Conservation (phyloP, 1,139 yeast species). For the Geotrichum siamense region DNA sequence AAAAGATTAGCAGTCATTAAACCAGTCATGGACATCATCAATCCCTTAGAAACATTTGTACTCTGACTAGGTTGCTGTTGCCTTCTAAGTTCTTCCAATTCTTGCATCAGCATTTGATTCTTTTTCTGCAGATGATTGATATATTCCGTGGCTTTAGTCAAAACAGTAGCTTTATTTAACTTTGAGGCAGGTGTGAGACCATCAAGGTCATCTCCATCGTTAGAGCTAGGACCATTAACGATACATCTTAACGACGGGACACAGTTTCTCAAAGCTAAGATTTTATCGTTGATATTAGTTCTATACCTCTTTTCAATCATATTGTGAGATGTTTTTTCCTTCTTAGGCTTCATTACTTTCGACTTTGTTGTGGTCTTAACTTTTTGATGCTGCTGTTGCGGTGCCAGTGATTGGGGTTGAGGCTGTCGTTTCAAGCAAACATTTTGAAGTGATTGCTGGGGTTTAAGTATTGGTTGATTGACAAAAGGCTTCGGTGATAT, state of each 20-base stretch:
- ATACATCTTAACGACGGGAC: constrained; percentile 52
- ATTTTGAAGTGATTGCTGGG: background rate
- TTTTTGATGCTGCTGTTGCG: background rate
- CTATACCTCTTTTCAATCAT: constrained; percentile 75
- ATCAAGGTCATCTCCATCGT: constrained; percentile 46
- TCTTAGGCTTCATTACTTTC: constrained; percentile 33
- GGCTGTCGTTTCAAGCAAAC: background rate
- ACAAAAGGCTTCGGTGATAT: background rate
- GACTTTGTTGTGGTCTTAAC: constrained; percentile 19
- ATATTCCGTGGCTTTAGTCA: constrained; percentile 85
- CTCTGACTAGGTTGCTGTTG: constrained; percentile 1
- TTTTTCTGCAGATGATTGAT: constrained; percentile 73
- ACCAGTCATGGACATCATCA: constrained; percentile 33
- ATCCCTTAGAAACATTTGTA: constrained; percentile 1
- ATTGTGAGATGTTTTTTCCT: constrained; percentile 63
- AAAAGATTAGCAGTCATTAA: constrained; percentile 34
- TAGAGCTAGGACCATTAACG: constrained; percentile 32
- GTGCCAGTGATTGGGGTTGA: background rate
- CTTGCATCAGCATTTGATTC: constrained; percentile 50
- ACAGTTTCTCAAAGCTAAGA: constrained; percentile 62
- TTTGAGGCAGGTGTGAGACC: constrained; percentile 85
- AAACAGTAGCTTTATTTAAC: constrained; percentile 80
- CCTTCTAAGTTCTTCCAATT: constrained; percentile 34
- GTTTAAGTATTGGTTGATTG: background rate
- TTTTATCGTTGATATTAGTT: constrained; percentile 68